A percentile compares a stretch with the other conserved stretches of the same genome.
These are phyloP conservation scores for Fistulifera solaris DNA, from an alignment of 108 stramenopile species.

Conservation along the genomic window DNA sequence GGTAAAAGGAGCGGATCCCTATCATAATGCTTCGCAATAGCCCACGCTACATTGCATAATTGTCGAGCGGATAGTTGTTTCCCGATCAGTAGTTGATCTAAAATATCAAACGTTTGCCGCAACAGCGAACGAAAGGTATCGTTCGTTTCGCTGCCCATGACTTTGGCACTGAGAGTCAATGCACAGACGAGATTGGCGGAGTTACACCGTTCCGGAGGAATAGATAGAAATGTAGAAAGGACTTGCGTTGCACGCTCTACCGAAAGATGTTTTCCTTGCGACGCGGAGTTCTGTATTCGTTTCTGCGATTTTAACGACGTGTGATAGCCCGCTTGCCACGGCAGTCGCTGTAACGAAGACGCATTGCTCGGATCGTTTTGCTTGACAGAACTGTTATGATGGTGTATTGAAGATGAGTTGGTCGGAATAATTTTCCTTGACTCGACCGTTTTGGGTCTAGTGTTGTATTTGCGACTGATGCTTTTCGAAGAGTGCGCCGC, in stretches of 20 bases:
- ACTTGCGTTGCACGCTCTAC: conserved; percentile 29
- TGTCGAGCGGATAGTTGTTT: conserved; percentile 46
- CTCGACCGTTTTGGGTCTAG: too few relatives aligned
- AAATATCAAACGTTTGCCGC: conserved; percentile 32
- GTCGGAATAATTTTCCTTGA: too few relatives aligned
- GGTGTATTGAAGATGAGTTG: too few relatives aligned
- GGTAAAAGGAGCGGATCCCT: conserved; percentile 29
- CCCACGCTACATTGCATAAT: conserved; percentile 67
- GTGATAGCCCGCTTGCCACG: conserved; percentile 11
- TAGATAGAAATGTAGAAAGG: conserved; percentile 35
- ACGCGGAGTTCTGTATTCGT: neutral
- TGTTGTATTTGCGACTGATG: too few relatives aligned
- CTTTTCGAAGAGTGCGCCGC: too few relatives aligned
- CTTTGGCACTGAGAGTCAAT: conserved; percentile 64
- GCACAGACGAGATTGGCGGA: conserved; percentile 73
- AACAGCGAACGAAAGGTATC: conserved; percentile 28
- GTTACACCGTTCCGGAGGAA: conserved; percentile 48
- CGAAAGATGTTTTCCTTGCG: neutral
- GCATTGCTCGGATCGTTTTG: too few relatives aligned
- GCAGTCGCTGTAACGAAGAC: neutral
- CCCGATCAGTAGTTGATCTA: conserved; percentile 28
- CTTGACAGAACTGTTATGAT: too few relatives aligned
- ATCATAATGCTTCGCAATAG: conserved; percentile 62
- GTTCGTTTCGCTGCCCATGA: conserved; percentile 12
- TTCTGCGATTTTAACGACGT: conserved; percentile 11